Base-by-base conservation (phyloP, 2,329 filamentous ascomycete genomes). In the Beauveria bassiana region DNA sequence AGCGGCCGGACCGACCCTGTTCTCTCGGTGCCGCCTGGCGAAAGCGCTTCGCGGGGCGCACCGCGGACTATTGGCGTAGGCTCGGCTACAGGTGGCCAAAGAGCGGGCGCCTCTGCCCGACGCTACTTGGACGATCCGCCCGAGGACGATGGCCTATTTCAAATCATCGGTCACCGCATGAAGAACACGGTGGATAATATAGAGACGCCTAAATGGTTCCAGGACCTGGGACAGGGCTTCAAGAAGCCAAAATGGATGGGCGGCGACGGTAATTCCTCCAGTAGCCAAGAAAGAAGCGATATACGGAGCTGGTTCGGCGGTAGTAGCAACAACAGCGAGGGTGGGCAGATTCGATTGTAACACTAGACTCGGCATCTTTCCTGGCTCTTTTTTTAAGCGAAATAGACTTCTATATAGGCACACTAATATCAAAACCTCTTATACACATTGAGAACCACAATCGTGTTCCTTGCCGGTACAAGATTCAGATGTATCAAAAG, bases 151-250 rank as follows among this genome's bases (percentile, higher is more conserved):
- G 91, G 87, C 66, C 91, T 96, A 73, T 92, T 98, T 70, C 84
- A 90, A 66, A 87, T 88, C 40, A 86, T 98, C 64, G 86, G 90
- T 0, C 90, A 96, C 70, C 83, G 93, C 42, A 87, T 99, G 68
- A 90, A 87, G 74, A 99, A 99, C 70, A 98, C 95, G 0, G 85
- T 98, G 58, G 93, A 98, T 64, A 89, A 86, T 0, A 82, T 91
- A 2, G 88, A 92, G 58, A 82, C 87, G 34, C 93, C 95, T 0
- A 86, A 86, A 65, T 98, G 93, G 92, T 78, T 96, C 65, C 83
- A 86, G 67, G 88, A 90, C 28, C 79, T 91, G 31, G 83, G 85
- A 1, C 80, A 84, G 62, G 83, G 82, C 9, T 84, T 93, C 73
- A 90, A 87, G 73, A 85, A 87, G 70, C 91, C 91, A 5, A 88